Percentiles rank a stretch among this genome's conserved stretches.
Evolutionary conservation across 768 basidiomycete species (phyloP).

Genomic region (Albatrellus ellisii): DNA sequence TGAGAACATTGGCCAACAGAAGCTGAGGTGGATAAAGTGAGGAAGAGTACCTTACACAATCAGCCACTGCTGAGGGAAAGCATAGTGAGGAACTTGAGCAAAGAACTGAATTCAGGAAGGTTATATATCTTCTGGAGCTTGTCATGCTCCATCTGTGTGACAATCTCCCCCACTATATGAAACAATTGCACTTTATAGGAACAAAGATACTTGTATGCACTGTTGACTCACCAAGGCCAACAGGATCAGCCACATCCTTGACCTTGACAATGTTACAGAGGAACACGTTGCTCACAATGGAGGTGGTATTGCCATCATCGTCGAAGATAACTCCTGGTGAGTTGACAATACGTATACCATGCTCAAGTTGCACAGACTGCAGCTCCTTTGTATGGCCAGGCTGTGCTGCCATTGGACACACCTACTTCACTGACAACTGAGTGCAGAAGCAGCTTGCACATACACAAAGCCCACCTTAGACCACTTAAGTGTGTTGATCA

Average conservation of each 20-base stretch:
- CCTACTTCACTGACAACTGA: conserved; percentile 31
- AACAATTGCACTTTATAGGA: not conserved
- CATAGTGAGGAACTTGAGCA: conserved; percentile 83
- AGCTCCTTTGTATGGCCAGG: conserved; percentile 90
- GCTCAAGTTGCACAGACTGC: conserved; percentile 88
- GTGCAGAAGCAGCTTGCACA: not conserved
- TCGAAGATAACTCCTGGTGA: conserved; percentile 97
- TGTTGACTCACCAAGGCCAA: conserved; percentile 58
- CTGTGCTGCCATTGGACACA: conserved; percentile 88
- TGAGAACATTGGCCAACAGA: not conserved
- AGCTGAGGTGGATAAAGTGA: not conserved
- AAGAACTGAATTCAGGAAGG: conserved; percentile 58
- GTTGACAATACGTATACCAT: conserved; percentile 84
- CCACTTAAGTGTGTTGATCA: conserved; percentile 88
- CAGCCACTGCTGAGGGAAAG: conserved; percentile 73
- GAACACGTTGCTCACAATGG: conserved; percentile 41
- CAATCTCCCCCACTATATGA: conserved; percentile 70
- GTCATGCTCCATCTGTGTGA: conserved; percentile 51
- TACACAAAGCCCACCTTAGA: no score
- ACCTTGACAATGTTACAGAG: conserved; percentile 83
- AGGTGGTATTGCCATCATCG: conserved; percentile 65
- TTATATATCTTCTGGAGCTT: conserved; percentile 80
- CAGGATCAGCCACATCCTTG: conserved; percentile 84
- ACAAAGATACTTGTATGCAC: no score
- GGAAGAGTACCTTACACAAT: conserved; percentile 52